Percentiles rank a stretch among this genome's conserved stretches.
These are phyloP conservation scores for Sarcodon sp. DNA, from an alignment of 768 basidiomycete species.

Conservation along the genomic window DNA sequence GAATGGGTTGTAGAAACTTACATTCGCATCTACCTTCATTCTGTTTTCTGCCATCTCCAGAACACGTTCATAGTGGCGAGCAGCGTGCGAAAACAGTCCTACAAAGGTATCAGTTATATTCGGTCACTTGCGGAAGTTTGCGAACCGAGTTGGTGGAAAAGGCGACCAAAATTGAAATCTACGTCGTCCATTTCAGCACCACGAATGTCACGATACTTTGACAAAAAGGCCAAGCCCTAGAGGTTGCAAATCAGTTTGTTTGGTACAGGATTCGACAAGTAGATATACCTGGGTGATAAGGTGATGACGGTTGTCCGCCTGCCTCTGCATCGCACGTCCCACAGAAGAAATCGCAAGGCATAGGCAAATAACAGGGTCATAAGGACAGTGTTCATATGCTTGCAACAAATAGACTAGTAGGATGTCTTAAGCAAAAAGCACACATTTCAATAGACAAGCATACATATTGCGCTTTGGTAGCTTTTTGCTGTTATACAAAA, in stretches of 20 bases:
- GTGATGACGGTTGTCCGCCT: constrained; percentile 89
- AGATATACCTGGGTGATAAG: constrained; percentile 55
- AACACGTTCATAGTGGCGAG: constrained; percentile 73
- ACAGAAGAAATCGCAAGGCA: constrained; percentile 75
- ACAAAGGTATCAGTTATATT: background rate
- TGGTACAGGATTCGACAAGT: constrained; percentile 10
- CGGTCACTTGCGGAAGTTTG: background rate
- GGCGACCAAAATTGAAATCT: constrained; percentile 86
- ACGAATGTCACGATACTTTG: constrained; percentile 64
- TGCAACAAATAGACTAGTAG: constrained; percentile 74
- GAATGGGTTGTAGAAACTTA: background rate
- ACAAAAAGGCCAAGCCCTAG: constrained; percentile 76
- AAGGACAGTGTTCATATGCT: constrained; percentile 72
- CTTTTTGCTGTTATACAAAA: constrained; percentile 76
- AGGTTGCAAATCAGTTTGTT: background rate
- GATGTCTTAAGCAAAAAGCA: background rate
- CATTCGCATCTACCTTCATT: constrained; percentile 9
- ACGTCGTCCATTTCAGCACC: constrained; percentile 46
- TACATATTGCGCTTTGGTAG: constrained; percentile 86
- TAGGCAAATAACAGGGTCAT: constrained; percentile 80
- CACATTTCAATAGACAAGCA: constrained; percentile 17
- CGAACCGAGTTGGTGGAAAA: constrained; percentile 74
- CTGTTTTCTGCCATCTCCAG: constrained; percentile 45
- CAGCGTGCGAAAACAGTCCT: constrained; percentile 78
- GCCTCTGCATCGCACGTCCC: constrained; percentile 85